phyloP scores from a whole-genome alignment of 225 moss, liverwort and hornwort species.

The Physcomitrellopsis africana region DNA sequence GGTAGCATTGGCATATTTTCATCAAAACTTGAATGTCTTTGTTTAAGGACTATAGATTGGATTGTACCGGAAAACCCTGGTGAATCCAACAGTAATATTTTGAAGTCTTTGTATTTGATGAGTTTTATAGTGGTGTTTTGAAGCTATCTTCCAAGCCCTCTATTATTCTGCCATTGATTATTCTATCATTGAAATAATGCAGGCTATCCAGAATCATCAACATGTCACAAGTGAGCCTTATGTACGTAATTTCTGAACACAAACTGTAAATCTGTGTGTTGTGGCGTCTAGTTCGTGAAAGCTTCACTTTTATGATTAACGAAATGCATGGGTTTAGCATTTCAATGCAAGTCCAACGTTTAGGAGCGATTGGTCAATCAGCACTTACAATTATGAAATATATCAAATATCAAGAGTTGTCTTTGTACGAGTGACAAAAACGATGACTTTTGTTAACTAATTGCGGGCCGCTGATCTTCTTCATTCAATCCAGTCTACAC shows the following conservation, averaged over 20 bases:
- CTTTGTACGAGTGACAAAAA: not conserved
- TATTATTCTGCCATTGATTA: not conserved
- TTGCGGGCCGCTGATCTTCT: not conserved
- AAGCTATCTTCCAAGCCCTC: not conserved
- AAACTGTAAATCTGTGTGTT: not conserved
- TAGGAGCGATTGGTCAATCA: too few relatives aligned
- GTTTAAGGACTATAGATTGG: not conserved
- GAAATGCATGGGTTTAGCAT: not conserved
- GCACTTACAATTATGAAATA: too few relatives aligned
- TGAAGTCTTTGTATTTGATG: too few relatives aligned
- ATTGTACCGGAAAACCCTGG: too few relatives aligned
- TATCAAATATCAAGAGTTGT: not conserved
- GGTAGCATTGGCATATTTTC: slow-evolving; percentile 26
- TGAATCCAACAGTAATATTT: too few relatives aligned
- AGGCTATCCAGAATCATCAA: slow-evolving; percentile 59
- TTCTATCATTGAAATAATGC: slow-evolving; percentile 20
- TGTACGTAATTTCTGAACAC: slow-evolving; percentile 35
- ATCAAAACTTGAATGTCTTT: not conserved
- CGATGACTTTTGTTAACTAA: not conserved
- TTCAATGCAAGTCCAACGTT: too few relatives aligned
- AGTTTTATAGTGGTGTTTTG: too few relatives aligned
- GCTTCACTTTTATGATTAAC: not conserved
- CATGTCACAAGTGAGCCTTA: slow-evolving; percentile 56
- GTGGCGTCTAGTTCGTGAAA: not conserved
- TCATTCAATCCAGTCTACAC: not conserved